Evolutionary conservation across 768 basidiomycete genomes (phyloP).

Genomic region (Tylopilus vinaceipallidus): DNA sequence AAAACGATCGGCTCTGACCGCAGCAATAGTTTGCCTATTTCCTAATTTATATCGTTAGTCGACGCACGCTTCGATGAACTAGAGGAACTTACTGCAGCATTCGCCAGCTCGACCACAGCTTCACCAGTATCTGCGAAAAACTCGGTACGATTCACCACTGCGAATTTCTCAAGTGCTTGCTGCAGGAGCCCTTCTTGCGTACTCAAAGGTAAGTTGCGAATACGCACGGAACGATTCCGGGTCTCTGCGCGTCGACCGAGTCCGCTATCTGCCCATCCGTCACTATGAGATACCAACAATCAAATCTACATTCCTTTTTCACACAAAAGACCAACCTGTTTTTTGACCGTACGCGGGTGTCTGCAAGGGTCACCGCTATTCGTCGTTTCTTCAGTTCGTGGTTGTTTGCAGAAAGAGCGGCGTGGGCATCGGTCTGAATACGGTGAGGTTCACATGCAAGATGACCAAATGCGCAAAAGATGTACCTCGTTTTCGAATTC

Average conservation of each 20-base stretch:
- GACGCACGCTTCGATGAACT: background rate
- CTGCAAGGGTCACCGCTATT: constrained; percentile 84
- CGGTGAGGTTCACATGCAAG: background rate
- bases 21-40: constrained; percentile 78
- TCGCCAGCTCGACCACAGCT: constrained; percentile 66
- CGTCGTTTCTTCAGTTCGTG: constrained; percentile 86
- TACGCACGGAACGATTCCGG: constrained; percentile 69
- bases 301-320: background rate
- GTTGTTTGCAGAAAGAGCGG: constrained; percentile 79
- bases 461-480: background rate
- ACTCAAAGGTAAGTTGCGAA: constrained; percentile 69
- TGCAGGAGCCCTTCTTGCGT: constrained; percentile 92
- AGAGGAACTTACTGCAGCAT: constrained; percentile 50
- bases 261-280: constrained; percentile 51
- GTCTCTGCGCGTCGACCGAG: constrained; percentile 54
- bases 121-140: constrained; percentile 61
- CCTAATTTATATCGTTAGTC: constrained; percentile 43
- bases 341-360: constrained; percentile 59
- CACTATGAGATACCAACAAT: constrained; percentile 28
- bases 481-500: constrained; percentile 82
- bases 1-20: constrained; percentile 70
- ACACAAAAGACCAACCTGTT: constrained; percentile 43
- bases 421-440: constrained; percentile 61
- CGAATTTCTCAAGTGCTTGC: constrained; percentile 80
- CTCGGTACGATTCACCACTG: constrained; percentile 68